Base-by-base conservation (phyloP, 1,284 basidiomycete genomes). In the Ustanciosporium gigantosporum region DNA sequence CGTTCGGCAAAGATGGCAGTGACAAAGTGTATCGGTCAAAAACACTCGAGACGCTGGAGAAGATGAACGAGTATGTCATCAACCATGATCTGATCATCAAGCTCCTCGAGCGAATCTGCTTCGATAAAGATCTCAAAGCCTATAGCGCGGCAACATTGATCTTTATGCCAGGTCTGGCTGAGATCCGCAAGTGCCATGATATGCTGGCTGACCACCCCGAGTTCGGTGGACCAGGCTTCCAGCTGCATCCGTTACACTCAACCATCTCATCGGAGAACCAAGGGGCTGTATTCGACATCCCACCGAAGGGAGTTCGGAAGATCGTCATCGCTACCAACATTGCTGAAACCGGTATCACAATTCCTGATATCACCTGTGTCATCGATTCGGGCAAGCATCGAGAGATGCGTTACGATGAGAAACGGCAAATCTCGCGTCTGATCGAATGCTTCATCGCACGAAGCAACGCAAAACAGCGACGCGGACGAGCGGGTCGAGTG, bases 321-420 rank as follows among this genome's bases (percentile, higher is more conserved):
- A 92, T 96, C 68, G 93, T 96, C 27, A 88, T 95, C 35, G 77
- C 80, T 14, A 81, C 81, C 40, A 81, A 88, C 68, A 88, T 90
- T 65, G 86, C 89, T 22, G 91, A 95, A 77, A 95, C 91, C 14
- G 94, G 94, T 77, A 89, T 98, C 52, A 98, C 94, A 0, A 97
- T 98, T 50, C 94, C 94, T 4, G 95, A 99, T 72, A 90, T 97
- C 49, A 97, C 94, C 3, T 94, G 92, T 70, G 95, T 98, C 13
- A 93, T 98, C 48, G 95, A 98, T 77, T 86, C 87, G 0, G 95
- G 95, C 38, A 93, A 91, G 75, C 93, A 98, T 76, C 84, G 60
- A 16, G 65, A 57, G 40, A 73, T 76, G 74, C 66, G 73, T 5
- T 98, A 93, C 74, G 94, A 98, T 74, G 95, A 98, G 81, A 98